Percentiles rank a stretch among this genome's conserved stretches.
phyloP scores from a whole-genome alignment of 2,329 filamentous ascomycete species.

The Amauroascus niger region DNA sequence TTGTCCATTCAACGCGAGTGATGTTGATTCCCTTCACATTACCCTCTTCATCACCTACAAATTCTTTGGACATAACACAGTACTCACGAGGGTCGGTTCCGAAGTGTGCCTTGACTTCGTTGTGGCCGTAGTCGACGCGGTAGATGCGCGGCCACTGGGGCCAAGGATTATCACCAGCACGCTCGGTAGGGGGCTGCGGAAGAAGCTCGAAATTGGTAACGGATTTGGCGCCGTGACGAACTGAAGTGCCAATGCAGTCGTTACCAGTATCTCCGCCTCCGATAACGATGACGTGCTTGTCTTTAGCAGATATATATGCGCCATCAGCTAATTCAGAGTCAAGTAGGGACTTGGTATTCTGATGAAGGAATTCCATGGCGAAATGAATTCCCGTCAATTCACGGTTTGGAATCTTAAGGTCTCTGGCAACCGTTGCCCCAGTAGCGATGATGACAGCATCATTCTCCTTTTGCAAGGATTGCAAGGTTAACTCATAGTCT shows the following conservation, averaged over 20 bases:
- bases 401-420: constrained; percentile 81
- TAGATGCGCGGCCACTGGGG: constrained; percentile 97
- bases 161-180: constrained; percentile 92
- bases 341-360: constrained; percentile 93
- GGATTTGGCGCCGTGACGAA: constrained; percentile 89
- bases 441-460: constrained; percentile 86
- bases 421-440: constrained; percentile 84
- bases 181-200: constrained; percentile 82
- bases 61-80: constrained; percentile 97
- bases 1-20: constrained; percentile 90
- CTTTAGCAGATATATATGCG: constrained; percentile 86
- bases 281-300: constrained; percentile 92
- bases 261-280: constrained; percentile 97
- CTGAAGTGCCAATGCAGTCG: constrained; percentile 93
- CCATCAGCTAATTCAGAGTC: constrained; percentile 80
- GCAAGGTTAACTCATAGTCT: constrained; percentile 55
- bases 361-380: constrained; percentile 94
- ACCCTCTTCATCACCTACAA: constrained; percentile 78
- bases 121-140: constrained; percentile 96
- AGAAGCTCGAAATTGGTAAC: constrained; percentile 95
- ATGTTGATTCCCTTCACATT: constrained; percentile 94
- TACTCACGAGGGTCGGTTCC: constrained; percentile 93
- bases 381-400: constrained; percentile 86
- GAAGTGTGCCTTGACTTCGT: constrained; percentile 90
- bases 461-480: constrained; percentile 61